A percentile compares a stretch with the other conserved stretches of the same genome.
Evolutionary conservation across 202 grass and related monocot genomes (phyloP).

Genomic region (Setaria italica): DNA sequence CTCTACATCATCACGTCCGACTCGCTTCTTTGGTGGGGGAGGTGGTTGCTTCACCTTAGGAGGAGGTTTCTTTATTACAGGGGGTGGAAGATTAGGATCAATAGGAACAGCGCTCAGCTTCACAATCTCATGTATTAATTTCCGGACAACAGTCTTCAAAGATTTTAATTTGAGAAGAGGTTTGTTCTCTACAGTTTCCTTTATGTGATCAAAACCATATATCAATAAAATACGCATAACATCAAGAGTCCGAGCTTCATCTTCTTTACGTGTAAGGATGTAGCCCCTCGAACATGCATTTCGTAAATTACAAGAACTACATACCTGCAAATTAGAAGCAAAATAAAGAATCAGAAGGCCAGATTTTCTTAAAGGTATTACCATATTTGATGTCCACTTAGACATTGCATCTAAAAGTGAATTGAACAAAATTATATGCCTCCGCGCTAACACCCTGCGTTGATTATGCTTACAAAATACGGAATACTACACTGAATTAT

Average conservation of each 20-base stretch:
- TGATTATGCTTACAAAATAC: background rate
- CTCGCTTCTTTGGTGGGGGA: slow-evolving; percentile 82
- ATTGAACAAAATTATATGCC: background rate
- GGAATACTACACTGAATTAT: background rate
- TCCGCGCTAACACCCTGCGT: background rate
- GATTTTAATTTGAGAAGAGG: slow-evolving; percentile 76
- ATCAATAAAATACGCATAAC: slow-evolving; percentile 82
- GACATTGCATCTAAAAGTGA: background rate
- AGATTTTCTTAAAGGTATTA: slow-evolving; percentile 20
- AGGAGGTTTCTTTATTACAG: slow-evolving; percentile 72
- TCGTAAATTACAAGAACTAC: slow-evolving; percentile 86
- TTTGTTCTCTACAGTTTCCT: slow-evolving; percentile 87
- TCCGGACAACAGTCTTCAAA: slow-evolving; percentile 76
- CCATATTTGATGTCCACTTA: slow-evolving; percentile 29
- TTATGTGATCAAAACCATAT: slow-evolving; percentile 87
- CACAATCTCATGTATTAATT: slow-evolving; percentile 86
- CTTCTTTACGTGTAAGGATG: slow-evolving; percentile 95
- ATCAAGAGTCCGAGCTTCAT: slow-evolving; percentile 93
- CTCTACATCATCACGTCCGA: slow-evolving; percentile 92
- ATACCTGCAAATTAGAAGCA: slow-evolving; percentile 69
- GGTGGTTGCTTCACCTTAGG: slow-evolving; percentile 89
- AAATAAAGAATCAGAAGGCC: slow-evolving; percentile 35
- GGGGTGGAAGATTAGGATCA: slow-evolving; percentile 87
- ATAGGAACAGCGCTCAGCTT: slow-evolving; percentile 83
- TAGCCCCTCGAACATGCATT: slow-evolving; percentile 79